Base-by-base conservation (phyloP, 345 rosid species). In the Draba incana region DNA sequence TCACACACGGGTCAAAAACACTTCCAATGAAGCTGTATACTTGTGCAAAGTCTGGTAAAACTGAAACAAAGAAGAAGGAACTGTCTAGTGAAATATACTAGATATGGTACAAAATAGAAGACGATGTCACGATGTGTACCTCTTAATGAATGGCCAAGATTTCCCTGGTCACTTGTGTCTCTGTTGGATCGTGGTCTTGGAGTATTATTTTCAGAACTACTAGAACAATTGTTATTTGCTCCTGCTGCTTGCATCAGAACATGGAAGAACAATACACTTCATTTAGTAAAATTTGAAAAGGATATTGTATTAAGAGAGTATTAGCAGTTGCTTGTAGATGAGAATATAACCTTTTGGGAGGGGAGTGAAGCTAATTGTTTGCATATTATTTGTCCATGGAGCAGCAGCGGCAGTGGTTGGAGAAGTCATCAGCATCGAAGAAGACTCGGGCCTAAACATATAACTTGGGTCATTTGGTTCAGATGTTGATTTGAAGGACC, bases 1-100 rank as follows among this genome's bases (percentile, higher is more conserved):
- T 75, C 23, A 77, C 80, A 67, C 70, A 43, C 43, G 97, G 96
- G 78, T 92, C 98, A 63, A 84, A 87, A 53, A 87, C 93, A 75
- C 93, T 84, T 79, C 97, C 98, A 48, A 92, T 85, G 81, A 89
- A 89, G 75, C 74, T 45, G 79, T 92, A 92, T 16, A 92, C 98
- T 84, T 88, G 92, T 39, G 79, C 80, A 69, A 89, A 89, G 80
- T 89, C 96, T 3, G 98, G 95, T 48, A 87, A 81, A 68, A 92
- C 96, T 92, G 94, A 77, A 74, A 64, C 68, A 66, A 58, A 31
- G 23, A 83, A 69, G 57, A 59, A 11, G 47, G 30, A 33, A 37
- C 27, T 20, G 35, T 62, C 16, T 59, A 42, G 77, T 71, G 12
- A 50, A 38, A 55, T 24, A 23, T 16, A 16, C 33, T 27, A 41